Percentiles rank a stretch among this genome's conserved stretches.
Evolutionary conservation across 1,139 yeast genomes (phyloP).

Genomic region (Suhomyces coccinellae): DNA sequence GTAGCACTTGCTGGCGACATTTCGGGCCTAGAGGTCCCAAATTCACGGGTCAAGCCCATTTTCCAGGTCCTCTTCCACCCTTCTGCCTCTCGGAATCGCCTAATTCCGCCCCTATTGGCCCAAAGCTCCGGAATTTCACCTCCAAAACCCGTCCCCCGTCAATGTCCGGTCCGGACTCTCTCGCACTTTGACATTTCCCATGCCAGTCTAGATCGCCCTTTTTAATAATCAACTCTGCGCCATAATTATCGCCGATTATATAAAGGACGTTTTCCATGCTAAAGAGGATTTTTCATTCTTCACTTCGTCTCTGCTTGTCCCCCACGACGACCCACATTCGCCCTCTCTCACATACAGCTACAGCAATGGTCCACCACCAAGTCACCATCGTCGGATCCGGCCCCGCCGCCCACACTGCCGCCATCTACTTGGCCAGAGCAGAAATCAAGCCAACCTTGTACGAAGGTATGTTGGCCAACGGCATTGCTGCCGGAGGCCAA

Average conservation of each 20-base stretch:
- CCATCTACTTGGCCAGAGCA: slow-evolving; percentile 93
- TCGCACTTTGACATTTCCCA: not conserved
- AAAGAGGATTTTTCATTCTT: not conserved
- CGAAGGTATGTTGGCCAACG: slow-evolving; percentile 97
- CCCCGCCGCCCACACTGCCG: slow-evolving; percentile 99
- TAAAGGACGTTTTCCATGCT: slow-evolving; percentile 1
- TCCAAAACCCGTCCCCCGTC: not conserved
- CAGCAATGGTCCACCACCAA: slow-evolving; percentile 77
- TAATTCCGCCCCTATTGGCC: not conserved
- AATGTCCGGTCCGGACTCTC: not conserved
- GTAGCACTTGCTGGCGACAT: too few species aligned
- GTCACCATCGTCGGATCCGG: slow-evolving; percentile 97
- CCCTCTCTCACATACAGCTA: not conserved
- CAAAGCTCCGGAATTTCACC: too few species aligned
- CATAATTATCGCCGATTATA: not conserved
- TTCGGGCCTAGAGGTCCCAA: too few species aligned
- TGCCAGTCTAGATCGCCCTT: not conserved
- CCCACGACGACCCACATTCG: not conserved
- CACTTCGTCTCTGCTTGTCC: not conserved
- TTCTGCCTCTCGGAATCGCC: too few species aligned
- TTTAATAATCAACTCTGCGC: not conserved
- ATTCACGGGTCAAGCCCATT: too few species aligned
- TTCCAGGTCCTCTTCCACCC: too few species aligned
- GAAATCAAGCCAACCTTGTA: slow-evolving; percentile 90
- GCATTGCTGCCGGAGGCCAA: slow-evolving; percentile 98